Conservation (phyloP, 2,329 filamentous ascomycete species). For the Diplodia intermedia region DNA sequence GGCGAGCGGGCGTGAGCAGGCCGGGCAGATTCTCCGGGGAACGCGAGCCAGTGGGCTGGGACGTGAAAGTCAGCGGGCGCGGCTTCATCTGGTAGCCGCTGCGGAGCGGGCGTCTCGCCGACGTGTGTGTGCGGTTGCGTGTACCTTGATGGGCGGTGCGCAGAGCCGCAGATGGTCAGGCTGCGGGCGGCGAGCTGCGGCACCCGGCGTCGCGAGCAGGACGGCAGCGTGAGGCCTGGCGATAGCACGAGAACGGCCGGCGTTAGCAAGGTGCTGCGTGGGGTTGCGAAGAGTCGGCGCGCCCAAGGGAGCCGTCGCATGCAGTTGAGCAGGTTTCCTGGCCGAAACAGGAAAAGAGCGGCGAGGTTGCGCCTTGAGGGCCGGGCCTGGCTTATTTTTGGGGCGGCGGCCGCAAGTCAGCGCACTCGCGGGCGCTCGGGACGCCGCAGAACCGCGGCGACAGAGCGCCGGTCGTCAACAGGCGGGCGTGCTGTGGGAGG, state of each 20-base stretch:
- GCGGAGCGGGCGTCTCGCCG: constrained; percentile 18
- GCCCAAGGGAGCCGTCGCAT: constrained; percentile 27
- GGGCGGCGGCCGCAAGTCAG: constrained; percentile 19
- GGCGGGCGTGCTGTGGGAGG: not conserved
- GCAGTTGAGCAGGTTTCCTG: constrained; percentile 32
- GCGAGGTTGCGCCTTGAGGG: constrained; percentile 24
- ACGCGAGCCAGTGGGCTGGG: constrained; percentile 24
- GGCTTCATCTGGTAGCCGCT: constrained; percentile 1
- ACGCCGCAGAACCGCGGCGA: constrained; percentile 18
- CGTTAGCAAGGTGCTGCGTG: constrained; percentile 27
- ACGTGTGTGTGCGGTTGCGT: constrained; percentile 17
- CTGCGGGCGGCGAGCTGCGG: not conserved
- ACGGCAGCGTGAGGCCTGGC: constrained; percentile 4
- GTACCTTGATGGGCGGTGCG: constrained; percentile 20
- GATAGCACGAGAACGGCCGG: constrained; percentile 22
- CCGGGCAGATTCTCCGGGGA: constrained; percentile 26
- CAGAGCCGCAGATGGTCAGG: constrained; percentile 13
- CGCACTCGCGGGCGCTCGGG: constrained; percentile 1
- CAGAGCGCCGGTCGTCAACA: not conserved
- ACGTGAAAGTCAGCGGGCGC: constrained; percentile 24
- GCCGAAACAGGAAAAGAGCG: constrained; percentile 24
- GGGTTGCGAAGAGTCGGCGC: constrained; percentile 29
- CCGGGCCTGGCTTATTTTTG: constrained; percentile 23
- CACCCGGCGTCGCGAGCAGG: constrained; percentile 16
- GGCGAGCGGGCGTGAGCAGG: constrained; percentile 23